A percentile compares a stretch with the other conserved stretches of the same genome.
Conservation (phyloP, 257 asterid species). For the Solanum ossicruentum region DNA sequence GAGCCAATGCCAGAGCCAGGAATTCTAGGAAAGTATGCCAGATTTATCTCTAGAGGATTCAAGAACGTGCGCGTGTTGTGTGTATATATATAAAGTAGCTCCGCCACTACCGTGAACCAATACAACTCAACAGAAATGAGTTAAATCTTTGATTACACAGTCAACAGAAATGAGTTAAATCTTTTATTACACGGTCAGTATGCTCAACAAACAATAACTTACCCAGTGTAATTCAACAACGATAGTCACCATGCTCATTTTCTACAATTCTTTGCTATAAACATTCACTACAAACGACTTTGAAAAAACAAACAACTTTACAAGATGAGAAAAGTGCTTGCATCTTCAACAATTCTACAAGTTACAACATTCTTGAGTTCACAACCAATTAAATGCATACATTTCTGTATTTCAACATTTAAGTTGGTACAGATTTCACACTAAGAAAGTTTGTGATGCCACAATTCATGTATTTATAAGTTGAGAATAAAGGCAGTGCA, state of each 20-base stretch:
- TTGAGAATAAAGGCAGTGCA: not conserved
- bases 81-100: not conserved
- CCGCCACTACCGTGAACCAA: not conserved
- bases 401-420: not conserved
- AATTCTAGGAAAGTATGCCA: not conserved
- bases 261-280: not conserved
- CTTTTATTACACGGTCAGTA: not conserved
- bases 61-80: not conserved
- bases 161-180: not conserved
- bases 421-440: not conserved
- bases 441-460: not conserved
- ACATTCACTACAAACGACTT: not conserved
- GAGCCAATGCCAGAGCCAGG: not conserved
- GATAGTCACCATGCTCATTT: not conserved
- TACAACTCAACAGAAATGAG: not conserved
- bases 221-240: not conserved
- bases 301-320: not conserved
- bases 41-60: not conserved
- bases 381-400: not conserved
- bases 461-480: not conserved
- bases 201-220: not conserved
- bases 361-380: not conserved
- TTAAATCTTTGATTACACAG: not conserved
- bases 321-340: not conserved
- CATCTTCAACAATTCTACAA: not conserved